Evolutionary conservation across 192 early-diverging fungal species (phyloP).

Genomic region (Mortierella claussenii): DNA sequence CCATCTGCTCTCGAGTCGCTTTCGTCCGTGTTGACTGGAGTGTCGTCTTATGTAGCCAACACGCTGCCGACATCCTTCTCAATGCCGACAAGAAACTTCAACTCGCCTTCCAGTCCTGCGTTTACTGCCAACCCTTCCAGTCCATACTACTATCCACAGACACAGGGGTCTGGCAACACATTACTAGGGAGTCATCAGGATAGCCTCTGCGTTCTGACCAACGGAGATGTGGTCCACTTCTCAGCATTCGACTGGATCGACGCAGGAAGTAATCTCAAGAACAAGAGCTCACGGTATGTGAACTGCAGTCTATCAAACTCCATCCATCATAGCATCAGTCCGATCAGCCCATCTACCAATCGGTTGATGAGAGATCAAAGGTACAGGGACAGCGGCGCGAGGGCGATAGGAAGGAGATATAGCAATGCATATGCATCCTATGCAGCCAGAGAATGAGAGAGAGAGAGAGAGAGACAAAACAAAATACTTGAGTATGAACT

Average conservation of each 20-base stretch:
- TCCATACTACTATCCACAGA: slow-evolving; percentile 30
- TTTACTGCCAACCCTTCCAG: slow-evolving; percentile 9
- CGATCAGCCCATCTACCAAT: not conserved
- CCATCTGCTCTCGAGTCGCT: slow-evolving; percentile 70
- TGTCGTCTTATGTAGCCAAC: slow-evolving; percentile 72
- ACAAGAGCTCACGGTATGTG: slow-evolving; percentile 33
- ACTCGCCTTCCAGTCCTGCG: slow-evolving; percentile 32
- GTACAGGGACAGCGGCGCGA: too few species aligned
- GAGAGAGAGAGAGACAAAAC: not conserved
- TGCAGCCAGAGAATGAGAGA: not conserved
- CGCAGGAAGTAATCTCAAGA: slow-evolving; percentile 10
- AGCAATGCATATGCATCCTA: too few species aligned
- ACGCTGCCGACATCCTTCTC: slow-evolving; percentile 62
- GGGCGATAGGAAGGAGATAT: too few species aligned
- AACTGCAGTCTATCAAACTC: not conserved
- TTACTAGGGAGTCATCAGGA: slow-evolving; percentile 37
- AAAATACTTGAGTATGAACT: slow-evolving; percentile 14
- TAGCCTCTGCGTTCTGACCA: slow-evolving; percentile 30
- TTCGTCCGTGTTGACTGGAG: slow-evolving; percentile 67
- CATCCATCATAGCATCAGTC: not conserved
- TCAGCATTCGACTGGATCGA: slow-evolving; percentile 52
- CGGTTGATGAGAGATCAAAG: not conserved
- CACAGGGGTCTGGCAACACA: slow-evolving; percentile 26
- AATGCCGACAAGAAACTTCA: slow-evolving; percentile 37
- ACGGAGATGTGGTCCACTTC: slow-evolving; percentile 41